phyloP scores from a whole-genome alignment of 495 filamentous ascomycete species.

The Massariosphaeria phaeospora region DNA sequence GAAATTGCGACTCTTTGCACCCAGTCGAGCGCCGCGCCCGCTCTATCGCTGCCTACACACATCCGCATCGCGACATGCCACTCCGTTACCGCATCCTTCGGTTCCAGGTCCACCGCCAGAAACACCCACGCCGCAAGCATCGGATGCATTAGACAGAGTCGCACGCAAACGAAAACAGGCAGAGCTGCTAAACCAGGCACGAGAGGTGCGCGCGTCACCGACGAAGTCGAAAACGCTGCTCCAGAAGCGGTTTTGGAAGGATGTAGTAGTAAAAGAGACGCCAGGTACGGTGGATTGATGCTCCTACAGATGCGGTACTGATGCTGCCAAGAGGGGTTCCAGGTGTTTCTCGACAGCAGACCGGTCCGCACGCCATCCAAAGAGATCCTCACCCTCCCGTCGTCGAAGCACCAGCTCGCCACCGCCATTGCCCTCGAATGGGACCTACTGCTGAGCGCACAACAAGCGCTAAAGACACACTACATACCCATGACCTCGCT shows the following conservation, averaged over 20 bases:
- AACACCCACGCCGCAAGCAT: slow-evolving; percentile 58
- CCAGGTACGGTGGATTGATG: slow-evolving; percentile 43
- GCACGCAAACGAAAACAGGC: slow-evolving; percentile 53
- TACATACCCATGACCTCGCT: slow-evolving; percentile 88
- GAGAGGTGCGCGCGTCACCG: slow-evolving; percentile 43
- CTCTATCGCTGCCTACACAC: slow-evolving; percentile 49
- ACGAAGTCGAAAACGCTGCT: slow-evolving; percentile 46
- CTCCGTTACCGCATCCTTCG: slow-evolving; percentile 60
- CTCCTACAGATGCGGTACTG: slow-evolving; percentile 4
- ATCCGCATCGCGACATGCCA: slow-evolving; percentile 48
- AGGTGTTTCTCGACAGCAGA: slow-evolving; percentile 73
- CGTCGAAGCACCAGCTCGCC: slow-evolving; percentile 75
- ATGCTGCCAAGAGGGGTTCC: slow-evolving; percentile 51
- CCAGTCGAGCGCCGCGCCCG: slow-evolving; percentile 5
- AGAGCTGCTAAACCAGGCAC: slow-evolving; percentile 48
- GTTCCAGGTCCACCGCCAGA: slow-evolving; percentile 80
- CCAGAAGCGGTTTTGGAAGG: slow-evolving; percentile 77
- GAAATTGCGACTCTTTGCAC: not conserved
- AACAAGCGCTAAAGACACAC: slow-evolving; percentile 71
- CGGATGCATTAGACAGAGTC: slow-evolving; percentile 48
- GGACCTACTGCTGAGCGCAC: slow-evolving; percentile 73
- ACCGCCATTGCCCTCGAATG: slow-evolving; percentile 83
- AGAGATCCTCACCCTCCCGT: slow-evolving; percentile 64
- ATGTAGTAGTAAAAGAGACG: slow-evolving; percentile 60
- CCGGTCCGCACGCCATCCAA: slow-evolving; percentile 73